A percentile compares a stretch with the other conserved stretches of the same genome.
These are phyloP conservation scores for Aureobasidium zeae DNA, from an alignment of 2,329 filamentous ascomycete species.

Conservation along the genomic window DNA sequence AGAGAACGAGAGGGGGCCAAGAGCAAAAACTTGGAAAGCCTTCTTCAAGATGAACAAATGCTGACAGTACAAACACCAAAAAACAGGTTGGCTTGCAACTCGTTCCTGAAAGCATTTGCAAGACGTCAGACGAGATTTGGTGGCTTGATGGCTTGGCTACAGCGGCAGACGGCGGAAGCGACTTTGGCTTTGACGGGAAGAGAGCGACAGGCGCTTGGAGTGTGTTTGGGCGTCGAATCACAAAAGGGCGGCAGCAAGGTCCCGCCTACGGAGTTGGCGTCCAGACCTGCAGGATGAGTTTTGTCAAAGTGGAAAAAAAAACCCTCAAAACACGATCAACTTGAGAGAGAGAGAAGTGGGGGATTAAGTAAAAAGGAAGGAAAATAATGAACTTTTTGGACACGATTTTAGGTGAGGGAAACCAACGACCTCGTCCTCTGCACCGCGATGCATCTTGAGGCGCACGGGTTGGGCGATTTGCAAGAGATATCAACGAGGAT, in stretches of 20 bases:
- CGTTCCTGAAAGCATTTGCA: constrained; percentile 59
- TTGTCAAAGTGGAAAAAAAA: too few relatives aligned
- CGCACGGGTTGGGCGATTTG: constrained; percentile 7
- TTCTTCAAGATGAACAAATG: too few relatives aligned
- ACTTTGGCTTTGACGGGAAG: constrained; percentile 5
- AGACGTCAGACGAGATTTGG: constrained; percentile 63
- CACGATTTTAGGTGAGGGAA: too few relatives aligned
- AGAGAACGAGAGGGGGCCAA: too few relatives aligned
- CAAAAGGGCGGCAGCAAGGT: not conserved
- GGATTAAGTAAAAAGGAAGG: too few relatives aligned
- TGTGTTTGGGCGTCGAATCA: not conserved
- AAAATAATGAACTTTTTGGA: too few relatives aligned
- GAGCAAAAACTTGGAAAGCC: too few relatives aligned
- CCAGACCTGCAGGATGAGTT: not conserved
- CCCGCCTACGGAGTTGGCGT: not conserved
- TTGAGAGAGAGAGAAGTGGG: too few relatives aligned
- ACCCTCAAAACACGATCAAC: too few relatives aligned
- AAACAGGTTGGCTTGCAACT: constrained; percentile 55
- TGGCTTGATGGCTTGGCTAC: constrained; percentile 60
- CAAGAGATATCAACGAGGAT: constrained; percentile 3
- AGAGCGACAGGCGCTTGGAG: constrained; percentile 8
- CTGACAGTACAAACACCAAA: not conserved
- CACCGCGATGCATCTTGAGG: not conserved
- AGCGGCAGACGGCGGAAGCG: constrained; percentile 24
- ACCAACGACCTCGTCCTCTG: too few relatives aligned